Evolutionary conservation across 306 rosid genomes (phyloP).

Genomic region (Casuarina equisetifolia): DNA sequence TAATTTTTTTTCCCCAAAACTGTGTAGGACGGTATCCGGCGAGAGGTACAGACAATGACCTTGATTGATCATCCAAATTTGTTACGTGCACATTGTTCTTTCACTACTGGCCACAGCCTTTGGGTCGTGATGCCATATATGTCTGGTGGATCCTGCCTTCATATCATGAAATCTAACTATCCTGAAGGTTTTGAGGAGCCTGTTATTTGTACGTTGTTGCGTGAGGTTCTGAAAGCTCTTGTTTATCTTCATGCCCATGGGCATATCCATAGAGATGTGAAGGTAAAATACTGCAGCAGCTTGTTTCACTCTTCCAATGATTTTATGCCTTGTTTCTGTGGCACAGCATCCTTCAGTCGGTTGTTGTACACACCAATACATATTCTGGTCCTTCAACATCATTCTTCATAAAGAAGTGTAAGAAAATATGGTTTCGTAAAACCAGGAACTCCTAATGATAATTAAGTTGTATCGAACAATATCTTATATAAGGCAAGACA

Average conservation of each 20-base stretch:
- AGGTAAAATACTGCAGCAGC: slow-evolving; percentile 49
- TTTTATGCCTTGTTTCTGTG: background rate
- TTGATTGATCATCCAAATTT: slow-evolving; percentile 84
- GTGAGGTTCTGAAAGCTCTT: slow-evolving; percentile 92
- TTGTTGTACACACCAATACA: background rate
- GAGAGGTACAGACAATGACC: slow-evolving; percentile 88
- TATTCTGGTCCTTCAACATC: slow-evolving; percentile 9
- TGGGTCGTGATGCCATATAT: slow-evolving; percentile 99
- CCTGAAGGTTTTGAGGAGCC: slow-evolving; percentile 95
- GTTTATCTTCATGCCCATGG: slow-evolving; percentile 95
- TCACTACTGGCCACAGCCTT: slow-evolving; percentile 83
- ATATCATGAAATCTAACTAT: slow-evolving; percentile 78
- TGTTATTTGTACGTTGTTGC: slow-evolving; percentile 83
- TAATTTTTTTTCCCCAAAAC: slow-evolving; percentile 27
- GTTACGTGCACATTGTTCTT: slow-evolving; percentile 89
- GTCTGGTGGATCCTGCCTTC: slow-evolving; percentile 98
- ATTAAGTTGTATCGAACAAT: slow-evolving; percentile 4
- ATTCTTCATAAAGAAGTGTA: background rate
- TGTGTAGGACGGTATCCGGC: slow-evolving; percentile 87
- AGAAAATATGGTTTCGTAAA: background rate
- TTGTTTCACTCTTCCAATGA: slow-evolving; percentile 6
- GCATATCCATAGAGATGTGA: slow-evolving; percentile 94
- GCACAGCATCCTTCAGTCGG: background rate
- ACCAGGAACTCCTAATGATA: slow-evolving; percentile 17
- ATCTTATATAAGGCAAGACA: slow-evolving; percentile 1